Evolutionary conservation across 805 yeast genomes (phyloP), one percentile per base, ranked within the genome.

Genomic region (Starmerella powellii): DNA sequence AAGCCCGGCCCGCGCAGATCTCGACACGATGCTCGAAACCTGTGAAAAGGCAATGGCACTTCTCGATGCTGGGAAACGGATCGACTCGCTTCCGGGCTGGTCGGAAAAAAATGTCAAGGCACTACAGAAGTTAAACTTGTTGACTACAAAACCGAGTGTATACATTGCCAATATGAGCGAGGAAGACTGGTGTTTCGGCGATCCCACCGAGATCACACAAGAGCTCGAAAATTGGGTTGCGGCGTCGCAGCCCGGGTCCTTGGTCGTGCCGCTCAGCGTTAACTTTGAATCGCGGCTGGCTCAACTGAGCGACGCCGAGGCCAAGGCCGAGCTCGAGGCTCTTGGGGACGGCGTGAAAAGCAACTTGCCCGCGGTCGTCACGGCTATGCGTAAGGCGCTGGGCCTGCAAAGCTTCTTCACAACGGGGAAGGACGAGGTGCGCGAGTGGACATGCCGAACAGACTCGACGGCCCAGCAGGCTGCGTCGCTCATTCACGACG

Each of bases 111-210:
- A 67, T 24, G 72, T 71, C 21, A 91, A 85, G 33, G 34, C 44
- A 21, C 39, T 53, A 27, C 48, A 48, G 15, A 68, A 72, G 29
- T 73, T 82, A 66, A 78, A 76, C 53, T 72, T 86, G 38, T 62
- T 86, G 38, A 85, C 95, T 1, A 86, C 94, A 3, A 86, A 86
- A 57, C 95, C 95, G n/a, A 76, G 87, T 2, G 73, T 85, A 13
- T 78, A 78, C 48, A 59, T 86, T 37, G 68, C 84, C 46, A 86
- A 86, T 55, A 77, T 83, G 16, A 77, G 76, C 39, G 78, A 76
- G 51, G 70, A 68, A 36, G 95, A 85, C 57, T 85, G 72, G 57
- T 59, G 73, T 12, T 45, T 51, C 32, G 50, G 52, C 54, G 71
- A 50, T 56, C 77, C 58, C 73, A 72, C 57, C 72, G 73, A 58